These are phyloP conservation scores for Ogataea pini DNA, from an alignment of 805 yeast species.

Conservation along the genomic window DNA sequence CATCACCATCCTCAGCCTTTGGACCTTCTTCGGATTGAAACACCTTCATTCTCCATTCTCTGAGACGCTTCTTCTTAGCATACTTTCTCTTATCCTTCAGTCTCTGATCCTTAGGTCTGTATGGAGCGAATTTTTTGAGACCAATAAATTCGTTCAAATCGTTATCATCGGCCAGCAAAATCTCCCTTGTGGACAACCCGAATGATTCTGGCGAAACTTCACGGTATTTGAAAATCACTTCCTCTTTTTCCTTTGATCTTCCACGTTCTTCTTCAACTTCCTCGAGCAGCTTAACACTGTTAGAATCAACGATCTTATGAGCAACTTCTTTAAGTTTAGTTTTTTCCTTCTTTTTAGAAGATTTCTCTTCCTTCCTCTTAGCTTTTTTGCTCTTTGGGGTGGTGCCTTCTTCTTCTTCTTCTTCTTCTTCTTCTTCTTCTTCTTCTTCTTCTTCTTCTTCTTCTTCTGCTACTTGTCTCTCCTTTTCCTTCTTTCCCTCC, in stretches of 20 bases:
- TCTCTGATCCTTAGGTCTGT: conserved; percentile 71
- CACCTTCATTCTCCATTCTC: conserved; percentile 87
- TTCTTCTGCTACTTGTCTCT: conserved; percentile 26
- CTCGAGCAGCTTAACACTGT: conserved; percentile 62
- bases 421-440: conserved; percentile 29
- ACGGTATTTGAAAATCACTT: conserved; percentile 74
- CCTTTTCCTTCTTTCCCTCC: conserved; percentile 34
- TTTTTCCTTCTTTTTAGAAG: conserved; percentile 60
- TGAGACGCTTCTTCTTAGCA: conserved; percentile 76
- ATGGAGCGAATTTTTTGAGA: conserved; percentile 90
- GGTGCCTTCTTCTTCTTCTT: conserved; percentile 27
- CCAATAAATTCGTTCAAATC: conserved; percentile 84
- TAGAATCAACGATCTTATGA: conserved; percentile 74
- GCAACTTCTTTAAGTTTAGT: conserved; percentile 65
- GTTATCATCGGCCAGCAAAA: conserved; percentile 84
- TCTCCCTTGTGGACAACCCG: conserved; percentile 85
- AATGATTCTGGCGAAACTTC: conserved; percentile 94
- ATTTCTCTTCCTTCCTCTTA: conserved; percentile 54
- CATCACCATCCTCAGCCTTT: conserved; percentile 37
- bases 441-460: conserved; percentile 34
- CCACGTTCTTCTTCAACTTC: conserved; percentile 69
- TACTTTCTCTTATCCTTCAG: conserved; percentile 80
- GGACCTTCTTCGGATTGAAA: conserved; percentile 64
- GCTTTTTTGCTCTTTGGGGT: conserved; percentile 50
- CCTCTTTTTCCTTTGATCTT: conserved; percentile 51